Conservation (phyloP, 2,329 filamentous ascomycete species). For the Penicillium glabrum region DNA sequence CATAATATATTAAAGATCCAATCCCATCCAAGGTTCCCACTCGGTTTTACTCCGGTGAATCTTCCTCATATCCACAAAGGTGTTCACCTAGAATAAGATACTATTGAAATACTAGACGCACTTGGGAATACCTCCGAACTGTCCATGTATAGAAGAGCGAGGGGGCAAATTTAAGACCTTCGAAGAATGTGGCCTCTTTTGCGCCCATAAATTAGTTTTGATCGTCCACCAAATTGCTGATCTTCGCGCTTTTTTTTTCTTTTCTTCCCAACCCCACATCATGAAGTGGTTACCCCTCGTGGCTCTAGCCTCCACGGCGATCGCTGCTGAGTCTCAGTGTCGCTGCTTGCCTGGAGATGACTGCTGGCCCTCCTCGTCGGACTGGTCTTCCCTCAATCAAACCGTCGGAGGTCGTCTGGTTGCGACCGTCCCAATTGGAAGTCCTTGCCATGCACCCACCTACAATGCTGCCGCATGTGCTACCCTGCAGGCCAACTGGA, state of each 20-base stretch:
- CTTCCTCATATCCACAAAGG: no score
- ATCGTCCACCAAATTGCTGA: conserved; percentile 7
- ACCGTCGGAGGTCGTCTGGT: background rate
- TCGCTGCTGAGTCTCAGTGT: background rate
- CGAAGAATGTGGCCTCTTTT: background rate
- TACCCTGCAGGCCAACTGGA: background rate
- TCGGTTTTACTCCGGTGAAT: no score
- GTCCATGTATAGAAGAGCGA: background rate
- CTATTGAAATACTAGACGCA: no score
- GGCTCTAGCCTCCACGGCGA: conserved; percentile 14
- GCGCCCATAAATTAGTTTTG: background rate
- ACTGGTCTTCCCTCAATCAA: background rate
- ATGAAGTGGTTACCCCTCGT: conserved; percentile 27
- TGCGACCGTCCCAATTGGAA: background rate
- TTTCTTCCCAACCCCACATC: conserved; percentile 7
- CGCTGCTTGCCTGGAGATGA: background rate
- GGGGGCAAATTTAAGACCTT: background rate
- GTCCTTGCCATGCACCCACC: background rate
- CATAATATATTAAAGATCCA: no score
- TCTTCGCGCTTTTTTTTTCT: background rate
- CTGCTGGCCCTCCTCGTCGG: background rate
- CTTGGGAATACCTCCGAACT: background rate
- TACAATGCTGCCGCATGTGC: background rate
- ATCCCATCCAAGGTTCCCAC: no score
- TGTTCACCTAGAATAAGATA: no score